Conservation (phyloP, 1,284 basidiomycete genomes). For the Sanghuangporus baumii region DNA sequence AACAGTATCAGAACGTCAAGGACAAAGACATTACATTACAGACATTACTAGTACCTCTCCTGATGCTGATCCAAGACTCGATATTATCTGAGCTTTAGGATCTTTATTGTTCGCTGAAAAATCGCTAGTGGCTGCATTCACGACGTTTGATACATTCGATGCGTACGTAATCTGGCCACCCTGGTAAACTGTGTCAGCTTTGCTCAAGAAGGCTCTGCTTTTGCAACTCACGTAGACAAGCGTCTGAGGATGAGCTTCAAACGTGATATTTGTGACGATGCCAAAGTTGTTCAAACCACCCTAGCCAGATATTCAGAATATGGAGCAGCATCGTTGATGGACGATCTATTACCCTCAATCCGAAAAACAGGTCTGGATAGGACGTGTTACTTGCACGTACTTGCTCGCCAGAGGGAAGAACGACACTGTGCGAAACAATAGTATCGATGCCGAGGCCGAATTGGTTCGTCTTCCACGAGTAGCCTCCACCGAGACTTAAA, state of each 20-base stretch:
- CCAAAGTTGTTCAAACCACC: slow-evolving; percentile 18
- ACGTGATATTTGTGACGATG: slow-evolving; percentile 8
- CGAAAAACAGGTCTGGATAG: slow-evolving; percentile 17
- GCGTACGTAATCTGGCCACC: slow-evolving; percentile 11
- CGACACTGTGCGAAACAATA: slow-evolving; percentile 10
- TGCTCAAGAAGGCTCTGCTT: not conserved
- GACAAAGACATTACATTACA: too few species aligned
- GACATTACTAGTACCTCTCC: slow-evolving; percentile 3
- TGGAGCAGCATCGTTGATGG: not conserved
- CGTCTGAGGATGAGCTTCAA: not conserved
- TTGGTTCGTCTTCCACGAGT: slow-evolving; percentile 18
- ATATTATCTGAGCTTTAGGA: slow-evolving; percentile 15
- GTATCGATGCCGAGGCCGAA: slow-evolving; percentile 14
- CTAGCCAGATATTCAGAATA: not conserved
- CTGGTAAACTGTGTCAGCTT: not conserved
- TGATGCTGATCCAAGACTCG: not conserved
- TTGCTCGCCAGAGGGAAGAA: slow-evolving; percentile 8
- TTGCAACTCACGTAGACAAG: slow-evolving; percentile 7
- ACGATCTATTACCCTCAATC: slow-evolving; percentile 1
- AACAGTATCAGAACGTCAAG: not conserved
- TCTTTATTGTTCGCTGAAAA: slow-evolving; percentile 15
- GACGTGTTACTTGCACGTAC: slow-evolving; percentile 4
- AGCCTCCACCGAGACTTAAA: slow-evolving; percentile 15
- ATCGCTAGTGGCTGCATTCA: slow-evolving; percentile 5
- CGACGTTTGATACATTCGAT: not conserved